Evolutionary conservation across 805 yeast species (phyloP).

Genomic region (Kodamaea kakaduensis): DNA sequence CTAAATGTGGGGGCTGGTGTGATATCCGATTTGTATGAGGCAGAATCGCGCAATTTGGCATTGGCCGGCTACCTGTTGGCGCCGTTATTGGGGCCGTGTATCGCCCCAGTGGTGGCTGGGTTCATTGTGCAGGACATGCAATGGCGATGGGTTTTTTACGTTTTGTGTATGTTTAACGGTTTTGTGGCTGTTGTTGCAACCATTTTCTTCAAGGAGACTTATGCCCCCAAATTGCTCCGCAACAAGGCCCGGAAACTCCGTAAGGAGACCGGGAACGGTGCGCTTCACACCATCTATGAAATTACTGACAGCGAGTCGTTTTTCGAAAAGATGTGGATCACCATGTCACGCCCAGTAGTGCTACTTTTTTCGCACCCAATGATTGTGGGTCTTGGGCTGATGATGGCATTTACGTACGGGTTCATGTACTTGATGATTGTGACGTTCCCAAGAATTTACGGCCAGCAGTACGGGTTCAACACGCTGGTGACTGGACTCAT

Average conservation of each 20-base stretch:
- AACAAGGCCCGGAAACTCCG: slow-evolving; percentile 46
- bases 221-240: slow-evolving; percentile 49
- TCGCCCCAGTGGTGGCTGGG: slow-evolving; percentile 59
- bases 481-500: slow-evolving; percentile 52
- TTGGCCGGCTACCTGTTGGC: slow-evolving; percentile 56
- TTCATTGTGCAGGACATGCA: slow-evolving; percentile 46
- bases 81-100: slow-evolving; percentile 67
- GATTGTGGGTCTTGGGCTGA: slow-evolving; percentile 58
- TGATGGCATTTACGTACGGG: slow-evolving; percentile 65
- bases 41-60: slow-evolving; percentile 49
- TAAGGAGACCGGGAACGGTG: slow-evolving; percentile 50
- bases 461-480: slow-evolving; percentile 42
- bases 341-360: slow-evolving; percentile 53
- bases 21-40: slow-evolving; percentile 57
- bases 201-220: slow-evolving; percentile 54
- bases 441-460: slow-evolving; percentile 54
- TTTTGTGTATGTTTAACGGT: slow-evolving; percentile 57
- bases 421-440: slow-evolving; percentile 61
- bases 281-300: slow-evolving; percentile 59
- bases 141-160: slow-evolving; percentile 71
- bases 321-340: slow-evolving; percentile 35
- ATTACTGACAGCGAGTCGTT: slow-evolving; percentile 48
- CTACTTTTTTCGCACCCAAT: slow-evolving; percentile 57
- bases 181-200: slow-evolving; percentile 41
- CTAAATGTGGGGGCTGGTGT: slow-evolving; percentile 68